These are phyloP conservation scores for Trichomonas vaginalis DNA, from an alignment of 208 protist species.

Conservation along the genomic window DNA sequence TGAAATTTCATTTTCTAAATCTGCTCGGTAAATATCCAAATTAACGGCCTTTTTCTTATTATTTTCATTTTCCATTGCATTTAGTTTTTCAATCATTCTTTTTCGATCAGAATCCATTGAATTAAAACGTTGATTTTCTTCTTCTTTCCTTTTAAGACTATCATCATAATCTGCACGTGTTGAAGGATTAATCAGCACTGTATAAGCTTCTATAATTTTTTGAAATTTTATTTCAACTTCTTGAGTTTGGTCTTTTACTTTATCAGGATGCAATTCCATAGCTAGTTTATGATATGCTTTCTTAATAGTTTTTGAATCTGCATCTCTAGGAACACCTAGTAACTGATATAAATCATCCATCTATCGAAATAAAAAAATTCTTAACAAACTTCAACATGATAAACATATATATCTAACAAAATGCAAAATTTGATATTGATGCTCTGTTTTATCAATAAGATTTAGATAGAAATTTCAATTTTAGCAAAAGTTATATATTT, in stretches of 20 bases:
- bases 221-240: not conserved
- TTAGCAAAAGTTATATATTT: too few relatives aligned
- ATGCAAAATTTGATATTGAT: too few relatives aligned
- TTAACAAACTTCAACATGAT: too few relatives aligned
- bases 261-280: slow-evolving; percentile 45
- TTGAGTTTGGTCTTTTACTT: not conserved
- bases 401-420: too few relatives aligned
- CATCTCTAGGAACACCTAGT: slow-evolving; percentile 30
- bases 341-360: slow-evolving; percentile 22
- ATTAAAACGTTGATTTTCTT: not conserved
- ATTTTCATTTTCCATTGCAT: not conserved
- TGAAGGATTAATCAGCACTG: not conserved
- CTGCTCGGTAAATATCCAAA: not conserved
- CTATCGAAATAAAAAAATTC: not conserved
- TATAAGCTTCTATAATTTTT: slow-evolving; percentile 4
- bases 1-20: not conserved
- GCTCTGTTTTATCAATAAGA: too few relatives aligned
- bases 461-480: too few relatives aligned
- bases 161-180: not conserved
- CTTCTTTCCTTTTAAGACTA: not conserved
- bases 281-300: slow-evolving; percentile 45
- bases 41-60: not conserved
- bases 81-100: not conserved
- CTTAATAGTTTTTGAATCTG: slow-evolving; percentile 32
- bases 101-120: not conserved